Base-by-base conservation (phyloP, 2,329 filamentous ascomycete species). In the Huntiella savannae region DNA sequence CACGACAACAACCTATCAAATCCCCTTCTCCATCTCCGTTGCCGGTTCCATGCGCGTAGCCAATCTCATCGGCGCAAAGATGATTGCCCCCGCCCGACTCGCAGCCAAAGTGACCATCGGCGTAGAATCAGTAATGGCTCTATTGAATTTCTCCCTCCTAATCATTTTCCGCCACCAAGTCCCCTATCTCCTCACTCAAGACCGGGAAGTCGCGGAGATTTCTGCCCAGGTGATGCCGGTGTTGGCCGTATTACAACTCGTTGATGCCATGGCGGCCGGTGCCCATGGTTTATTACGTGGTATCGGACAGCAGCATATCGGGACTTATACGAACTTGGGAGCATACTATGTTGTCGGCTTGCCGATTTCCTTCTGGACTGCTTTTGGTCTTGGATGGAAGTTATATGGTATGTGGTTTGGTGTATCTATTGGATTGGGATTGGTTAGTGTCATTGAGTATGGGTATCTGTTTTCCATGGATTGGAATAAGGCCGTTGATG, bases 11-110 rank as follows among this genome's bases (percentile, higher is more conserved):
- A 84, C 82, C 0, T 96, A 86, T 65, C 85, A 94, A 60, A 78
- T 96, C 42, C 86, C 88, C 0, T 96, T 96, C 63, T 83, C 88
- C 0, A 73, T 95, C 50, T 83, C 80, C 32, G 88, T 96, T 49
- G 87, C 88, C 2, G 77, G 81, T 0, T 88, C 81, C 10, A 96
- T 88, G 0, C 78, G 88, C 1, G 76, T 95, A 11, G 88, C 87
- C 13, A 96, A 95, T 55, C 65, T 96, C 33, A 92, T 96, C 51
- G 91, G 88, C 6, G 87, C 88, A 0, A 80, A 79, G 1, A 69
- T 95, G 8, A 77, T 83, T 2, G 77, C 79, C 40, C 82, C 87
- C 0, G 87, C 87, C 12, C 84, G 79, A 57, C 81, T 75, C 3
- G 81, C 81, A 1, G 82, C 81, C n/a, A 78, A 74, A 60, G 86